These are phyloP conservation scores for Botrytis byssoidea DNA, from an alignment of 2,329 filamentous ascomycete species.

Conservation along the genomic window DNA sequence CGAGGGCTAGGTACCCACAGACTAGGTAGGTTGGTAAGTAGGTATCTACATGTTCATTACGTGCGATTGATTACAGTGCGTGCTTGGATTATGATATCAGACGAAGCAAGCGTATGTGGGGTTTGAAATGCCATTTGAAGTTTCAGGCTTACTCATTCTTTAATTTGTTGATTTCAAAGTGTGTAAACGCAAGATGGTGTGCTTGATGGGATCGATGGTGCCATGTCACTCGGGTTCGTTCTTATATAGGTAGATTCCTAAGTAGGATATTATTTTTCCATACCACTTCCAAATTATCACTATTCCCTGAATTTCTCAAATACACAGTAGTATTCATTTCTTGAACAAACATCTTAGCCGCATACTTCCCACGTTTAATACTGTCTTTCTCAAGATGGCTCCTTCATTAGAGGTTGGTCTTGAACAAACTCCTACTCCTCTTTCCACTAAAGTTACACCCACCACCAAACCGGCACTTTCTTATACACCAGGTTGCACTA, in stretches of 20 bases:
- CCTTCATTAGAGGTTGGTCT: slow-evolving; percentile 26
- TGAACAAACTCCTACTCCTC: slow-evolving; percentile 16
- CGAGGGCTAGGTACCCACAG: background rate
- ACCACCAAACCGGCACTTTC: slow-evolving; percentile 18
- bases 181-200: slow-evolving; percentile 17
- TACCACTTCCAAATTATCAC: background rate
- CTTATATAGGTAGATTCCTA: slow-evolving; percentile 12
- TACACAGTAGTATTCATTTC: background rate
- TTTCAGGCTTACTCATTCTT: slow-evolving; percentile 13
- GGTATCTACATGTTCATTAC: background rate
- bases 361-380: background rate
- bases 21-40: background rate
- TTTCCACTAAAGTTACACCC: slow-evolving; percentile 16
- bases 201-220: slow-evolving; percentile 20
- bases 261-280: background rate
- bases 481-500: slow-evolving; percentile 46
- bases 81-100: background rate
- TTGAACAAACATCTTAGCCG: background rate
- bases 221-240: slow-evolving; percentile 9
- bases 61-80: background rate
- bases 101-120: slow-evolving; percentile 13
- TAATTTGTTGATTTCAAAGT: background rate
- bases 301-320: background rate
- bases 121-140: background rate
- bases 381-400: slow-evolving; percentile 23